phyloP scores from a whole-genome alignment of 1,139 yeast genomes.

The Pneumocystis carinii region DNA sequence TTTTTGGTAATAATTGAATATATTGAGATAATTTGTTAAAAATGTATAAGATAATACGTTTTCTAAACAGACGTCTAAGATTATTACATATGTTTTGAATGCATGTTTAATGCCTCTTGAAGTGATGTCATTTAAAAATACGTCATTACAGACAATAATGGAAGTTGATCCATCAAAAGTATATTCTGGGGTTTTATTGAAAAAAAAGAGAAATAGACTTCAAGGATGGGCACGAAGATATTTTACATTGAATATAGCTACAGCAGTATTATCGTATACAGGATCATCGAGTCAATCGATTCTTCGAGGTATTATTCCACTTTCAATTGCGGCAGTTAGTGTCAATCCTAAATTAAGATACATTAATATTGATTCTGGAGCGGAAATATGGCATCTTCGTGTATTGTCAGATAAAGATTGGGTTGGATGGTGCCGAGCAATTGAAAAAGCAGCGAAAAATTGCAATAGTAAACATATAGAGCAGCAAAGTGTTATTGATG shows the following conservation, averaged over 20 bases:
- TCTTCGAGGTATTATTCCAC: slow-evolving; percentile 84
- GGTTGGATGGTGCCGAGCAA: slow-evolving; percentile 68
- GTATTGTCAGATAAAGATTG: slow-evolving; percentile 54
- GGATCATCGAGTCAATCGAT: slow-evolving; percentile 52
- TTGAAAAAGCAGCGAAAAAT: slow-evolving; percentile 27
- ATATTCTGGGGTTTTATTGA: slow-evolving; percentile 60
- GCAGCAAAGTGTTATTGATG: slow-evolving; percentile 6
- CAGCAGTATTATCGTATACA: slow-evolving; percentile 73
- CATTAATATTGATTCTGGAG: slow-evolving; percentile 80
- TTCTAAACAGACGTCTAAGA: slow-evolving; percentile 71
- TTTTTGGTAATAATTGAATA: neutral
- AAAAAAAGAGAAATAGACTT: slow-evolving; percentile 63
- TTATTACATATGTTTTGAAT: slow-evolving; percentile 52
- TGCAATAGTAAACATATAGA: slow-evolving; percentile 5
- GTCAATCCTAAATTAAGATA: slow-evolving; percentile 57
- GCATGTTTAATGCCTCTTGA: slow-evolving; percentile 5
- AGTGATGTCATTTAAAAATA: neutral
- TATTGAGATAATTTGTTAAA: slow-evolving; percentile 38
- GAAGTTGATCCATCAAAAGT: slow-evolving; percentile 21
- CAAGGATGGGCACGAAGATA: slow-evolving; percentile 81
- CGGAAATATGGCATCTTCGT: slow-evolving; percentile 85
- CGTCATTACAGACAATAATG: slow-evolving; percentile 5
- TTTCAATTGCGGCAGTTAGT: slow-evolving; percentile 61
- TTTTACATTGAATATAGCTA: slow-evolving; percentile 65
- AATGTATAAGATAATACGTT: slow-evolving; percentile 86